A percentile compares a stretch with the other conserved stretches of the same genome.
Conservation (phyloP, 2,329 filamentous ascomycete genomes). For the Botrytis paeoniae region DNA sequence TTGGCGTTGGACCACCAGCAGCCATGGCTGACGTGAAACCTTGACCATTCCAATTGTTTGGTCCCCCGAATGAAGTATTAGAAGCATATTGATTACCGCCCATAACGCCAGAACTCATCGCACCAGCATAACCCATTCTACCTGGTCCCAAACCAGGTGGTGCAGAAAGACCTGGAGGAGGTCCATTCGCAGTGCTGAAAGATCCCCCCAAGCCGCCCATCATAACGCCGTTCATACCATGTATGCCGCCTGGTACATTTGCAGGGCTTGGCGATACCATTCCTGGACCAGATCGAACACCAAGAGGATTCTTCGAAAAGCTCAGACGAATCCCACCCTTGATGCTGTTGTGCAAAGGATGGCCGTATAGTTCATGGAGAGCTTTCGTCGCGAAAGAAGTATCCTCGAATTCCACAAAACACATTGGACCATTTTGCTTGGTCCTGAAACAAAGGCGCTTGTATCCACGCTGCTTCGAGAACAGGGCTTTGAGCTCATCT, state of each 20-base stretch:
- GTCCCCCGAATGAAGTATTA: constrained; percentile 28
- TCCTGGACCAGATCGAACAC: constrained; percentile 75
- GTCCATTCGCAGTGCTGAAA: constrained; percentile 51
- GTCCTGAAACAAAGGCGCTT: constrained; percentile 93
- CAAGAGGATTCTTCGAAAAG: constrained; percentile 96
- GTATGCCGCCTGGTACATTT: constrained; percentile 45
- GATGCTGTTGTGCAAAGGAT: constrained; percentile 81
- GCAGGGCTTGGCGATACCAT: constrained; percentile 40
- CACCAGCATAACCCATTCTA: constrained; percentile 31
- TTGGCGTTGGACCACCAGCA: constrained; percentile 32
- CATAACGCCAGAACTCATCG: constrained; percentile 29
- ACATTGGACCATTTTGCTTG: constrained; percentile 96
- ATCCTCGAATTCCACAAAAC: constrained; percentile 97
- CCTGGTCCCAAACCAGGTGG: constrained; percentile 65
- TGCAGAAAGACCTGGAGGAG: constrained; percentile 75
- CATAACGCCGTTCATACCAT: constrained; percentile 58
- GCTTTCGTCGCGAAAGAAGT: constrained; percentile 88
- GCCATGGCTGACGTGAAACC: constrained; percentile 35
- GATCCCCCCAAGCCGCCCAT: constrained; percentile 37
- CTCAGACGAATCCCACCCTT: constrained; percentile 94
- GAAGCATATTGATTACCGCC: constrained; percentile 31
- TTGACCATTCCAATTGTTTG: constrained; percentile 35
- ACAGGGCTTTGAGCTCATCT: constrained; percentile 90
- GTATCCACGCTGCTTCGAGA: constrained; percentile 90
- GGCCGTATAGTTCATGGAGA: constrained; percentile 84